phyloP scores from a whole-genome alignment of 371 early-diverging fungal species.

The Mortierella sp. region DNA sequence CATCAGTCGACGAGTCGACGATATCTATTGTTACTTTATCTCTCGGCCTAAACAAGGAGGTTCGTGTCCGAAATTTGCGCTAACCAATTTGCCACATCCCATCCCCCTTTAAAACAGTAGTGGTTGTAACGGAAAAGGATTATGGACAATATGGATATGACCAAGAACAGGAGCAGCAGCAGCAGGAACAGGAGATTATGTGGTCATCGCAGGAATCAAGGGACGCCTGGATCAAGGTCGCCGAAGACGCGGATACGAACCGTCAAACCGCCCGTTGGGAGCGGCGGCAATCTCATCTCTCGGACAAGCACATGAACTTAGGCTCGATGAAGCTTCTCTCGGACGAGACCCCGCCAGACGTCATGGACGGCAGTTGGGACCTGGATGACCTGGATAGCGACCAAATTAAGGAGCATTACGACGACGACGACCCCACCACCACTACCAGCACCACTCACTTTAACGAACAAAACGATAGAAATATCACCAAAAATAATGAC shows the following conservation, averaged over 20 bases:
- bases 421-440: conserved; percentile 10
- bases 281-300: conserved; percentile 37
- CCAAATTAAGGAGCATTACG: not conserved
- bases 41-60: not conserved
- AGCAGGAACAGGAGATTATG: not conserved
- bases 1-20: not conserved
- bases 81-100: conserved; percentile 10
- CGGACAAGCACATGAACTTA: conserved; percentile 39
- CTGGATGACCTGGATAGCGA: conserved; percentile 42
- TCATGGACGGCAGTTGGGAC: conserved; percentile 51
- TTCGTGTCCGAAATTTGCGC: not conserved
- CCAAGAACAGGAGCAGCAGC: conserved; percentile 14
- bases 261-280: conserved; percentile 4
- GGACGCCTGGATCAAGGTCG: conserved; percentile 36
- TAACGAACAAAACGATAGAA: conserved; percentile 42
- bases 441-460: conserved; percentile 14
- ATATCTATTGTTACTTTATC: conserved; percentile 1
- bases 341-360: conserved; percentile 49
- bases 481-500: conserved; percentile 46
- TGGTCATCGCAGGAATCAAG: conserved; percentile 37
- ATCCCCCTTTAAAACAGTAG: not conserved
- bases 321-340: conserved; percentile 32
- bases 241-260: conserved; percentile 6
- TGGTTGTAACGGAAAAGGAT: not conserved
- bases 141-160: not conserved